These are phyloP conservation scores for Erythrophleum ivorense DNA, from an alignment of 331 rosid species.

Conservation along the genomic window DNA sequence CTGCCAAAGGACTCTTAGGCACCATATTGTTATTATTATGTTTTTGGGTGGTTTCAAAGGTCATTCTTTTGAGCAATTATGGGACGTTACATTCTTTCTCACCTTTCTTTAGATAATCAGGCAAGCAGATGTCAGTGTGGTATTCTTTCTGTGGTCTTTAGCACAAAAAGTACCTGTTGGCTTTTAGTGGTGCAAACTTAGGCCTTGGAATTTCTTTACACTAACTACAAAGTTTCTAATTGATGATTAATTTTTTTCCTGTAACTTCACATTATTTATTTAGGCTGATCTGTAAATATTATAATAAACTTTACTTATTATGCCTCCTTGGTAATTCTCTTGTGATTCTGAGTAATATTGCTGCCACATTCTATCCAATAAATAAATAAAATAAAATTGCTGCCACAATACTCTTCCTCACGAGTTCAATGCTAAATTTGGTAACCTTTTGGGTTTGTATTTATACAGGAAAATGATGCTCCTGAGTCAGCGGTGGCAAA, in stretches of 20 bases:
- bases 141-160: background rate
- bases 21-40: background rate
- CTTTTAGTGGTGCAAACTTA: background rate
- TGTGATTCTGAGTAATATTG: slow-evolving; percentile 2
- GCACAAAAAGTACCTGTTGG: background rate
- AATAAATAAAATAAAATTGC: background rate
- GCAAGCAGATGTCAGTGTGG: background rate
- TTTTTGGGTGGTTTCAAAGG: slow-evolving; percentile 3
- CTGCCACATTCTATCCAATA: background rate
- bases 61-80: background rate
- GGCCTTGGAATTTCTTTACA: background rate
- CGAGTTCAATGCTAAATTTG: slow-evolving; percentile 9
- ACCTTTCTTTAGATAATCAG: background rate
- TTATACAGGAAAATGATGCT: slow-evolving; percentile 75
- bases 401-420: background rate
- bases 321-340: background rate
- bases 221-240: background rate
- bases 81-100: background rate
- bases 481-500: slow-evolving; percentile 88
- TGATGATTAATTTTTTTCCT: background rate
- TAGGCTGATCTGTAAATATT: slow-evolving; percentile 10
- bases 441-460: slow-evolving; percentile 32
- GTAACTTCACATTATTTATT: background rate
- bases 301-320: slow-evolving; percentile 15
- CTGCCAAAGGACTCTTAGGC: background rate